Evolutionary conservation across 495 filamentous ascomycete species (phyloP).

Genomic region (Podospora australis): DNA sequence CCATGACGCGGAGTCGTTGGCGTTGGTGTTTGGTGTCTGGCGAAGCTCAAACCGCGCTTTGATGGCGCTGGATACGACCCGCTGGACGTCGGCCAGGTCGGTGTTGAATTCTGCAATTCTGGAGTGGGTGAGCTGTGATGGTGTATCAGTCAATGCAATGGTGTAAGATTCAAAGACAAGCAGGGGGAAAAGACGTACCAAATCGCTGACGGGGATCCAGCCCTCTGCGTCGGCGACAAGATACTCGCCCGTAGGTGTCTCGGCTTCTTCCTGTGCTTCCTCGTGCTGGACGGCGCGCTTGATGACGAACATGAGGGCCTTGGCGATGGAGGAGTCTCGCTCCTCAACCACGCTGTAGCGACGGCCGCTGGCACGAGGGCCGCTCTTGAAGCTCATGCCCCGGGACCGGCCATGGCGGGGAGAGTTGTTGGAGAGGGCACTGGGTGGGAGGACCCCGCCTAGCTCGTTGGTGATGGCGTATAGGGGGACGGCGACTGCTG

Average conservation of each 20-base stretch:
- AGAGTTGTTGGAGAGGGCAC: conserved; percentile 33
- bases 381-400: conserved; percentile 36
- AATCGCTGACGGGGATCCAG: conserved; percentile 33
- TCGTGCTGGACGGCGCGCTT: conserved; percentile 34
- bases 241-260: conserved; percentile 19
- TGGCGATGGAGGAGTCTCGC: conserved; percentile 32
- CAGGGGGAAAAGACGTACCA: conserved; percentile 23
- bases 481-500: conserved; percentile 28
- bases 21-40: conserved; percentile 11
- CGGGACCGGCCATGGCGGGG: conserved; percentile 40
- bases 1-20: conserved; percentile 22
- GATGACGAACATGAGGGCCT: conserved; percentile 38
- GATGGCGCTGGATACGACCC: conserved; percentile 25
- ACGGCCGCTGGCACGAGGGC: conserved; percentile 20
- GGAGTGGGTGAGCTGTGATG: conserved; percentile 30
- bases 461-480: conserved; percentile 29
- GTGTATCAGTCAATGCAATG: conserved; percentile 2
- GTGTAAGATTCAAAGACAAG: neutral
- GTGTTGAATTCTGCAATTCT: conserved; percentile 26
- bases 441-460: conserved; percentile 38
- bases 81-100: conserved; percentile 31
- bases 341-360: conserved; percentile 39
- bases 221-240: conserved; percentile 36
- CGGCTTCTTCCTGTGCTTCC: conserved; percentile 31
- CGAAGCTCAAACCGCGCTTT: conserved; percentile 29